phyloP scores from a whole-genome alignment of 2,329 filamentous ascomycete genomes.

The Ophiostoma quercus region DNA sequence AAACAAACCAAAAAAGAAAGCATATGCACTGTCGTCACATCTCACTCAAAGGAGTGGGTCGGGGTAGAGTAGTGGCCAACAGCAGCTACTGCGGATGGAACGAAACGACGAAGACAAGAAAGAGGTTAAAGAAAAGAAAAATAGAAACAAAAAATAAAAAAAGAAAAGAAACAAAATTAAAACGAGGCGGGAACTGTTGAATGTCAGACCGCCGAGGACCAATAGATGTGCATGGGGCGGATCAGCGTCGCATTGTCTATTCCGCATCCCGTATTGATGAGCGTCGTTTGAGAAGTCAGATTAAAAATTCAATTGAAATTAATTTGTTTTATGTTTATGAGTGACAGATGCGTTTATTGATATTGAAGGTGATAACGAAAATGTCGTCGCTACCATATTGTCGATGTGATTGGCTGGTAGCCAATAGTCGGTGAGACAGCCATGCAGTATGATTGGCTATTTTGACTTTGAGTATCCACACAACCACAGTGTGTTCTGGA shows the following conservation, averaged over 20 bases:
- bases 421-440: slow-evolving; percentile 1
- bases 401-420: neutral
- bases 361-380: neutral
- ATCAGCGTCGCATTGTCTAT: neutral
- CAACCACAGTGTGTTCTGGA: neutral
- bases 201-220: slow-evolving; percentile 1
- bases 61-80: neutral
- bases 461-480: neutral
- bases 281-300: neutral
- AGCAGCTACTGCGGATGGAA: neutral
- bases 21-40: neutral
- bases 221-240: slow-evolving; percentile 5
- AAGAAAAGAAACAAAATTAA: slow-evolving; percentile 6
- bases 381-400: neutral
- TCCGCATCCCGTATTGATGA: neutral
- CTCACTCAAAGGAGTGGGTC: neutral
- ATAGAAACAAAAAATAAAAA: neutral
- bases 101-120: neutral
- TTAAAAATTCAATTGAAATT: neutral
- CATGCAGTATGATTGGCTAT: neutral
- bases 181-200: slow-evolving; percentile 18
- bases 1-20: neutral
- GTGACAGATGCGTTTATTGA: neutral
- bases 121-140: neutral
- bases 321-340: neutral